These are phyloP conservation scores for Dictyostelium intermedium DNA, from an alignment of 78 protist species.

Conservation along the genomic window DNA sequence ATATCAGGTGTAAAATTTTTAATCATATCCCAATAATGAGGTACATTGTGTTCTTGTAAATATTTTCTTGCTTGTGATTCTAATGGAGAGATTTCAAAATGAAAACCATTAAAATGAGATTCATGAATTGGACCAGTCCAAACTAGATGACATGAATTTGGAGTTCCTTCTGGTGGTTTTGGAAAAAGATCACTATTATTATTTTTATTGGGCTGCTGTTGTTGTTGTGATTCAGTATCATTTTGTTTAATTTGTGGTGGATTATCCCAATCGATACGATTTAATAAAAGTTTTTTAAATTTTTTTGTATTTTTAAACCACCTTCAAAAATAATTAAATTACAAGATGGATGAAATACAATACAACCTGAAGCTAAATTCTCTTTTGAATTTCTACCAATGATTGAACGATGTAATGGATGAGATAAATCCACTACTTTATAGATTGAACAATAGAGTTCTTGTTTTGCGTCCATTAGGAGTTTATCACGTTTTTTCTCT, in stretches of 20 bases:
- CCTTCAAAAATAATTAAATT: constrained; percentile 53
- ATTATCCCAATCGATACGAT: constrained; percentile 53
- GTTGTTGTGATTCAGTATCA: background rate
- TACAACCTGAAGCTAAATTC: constrained; percentile 9
- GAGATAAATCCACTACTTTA: constrained; percentile 54
- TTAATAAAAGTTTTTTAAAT: constrained; percentile 35
- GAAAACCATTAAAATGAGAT: constrained; percentile 18
- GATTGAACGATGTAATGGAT: constrained; percentile 60
- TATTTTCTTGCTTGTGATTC: constrained; percentile 53
- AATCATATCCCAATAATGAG: constrained; percentile 74
- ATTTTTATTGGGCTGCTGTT: background rate
- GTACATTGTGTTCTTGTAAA: constrained; percentile 32
- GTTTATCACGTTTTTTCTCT: constrained; percentile 49
- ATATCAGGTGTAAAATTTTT: constrained; percentile 5
- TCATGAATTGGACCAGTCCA: constrained; percentile 76
- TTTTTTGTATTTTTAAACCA: constrained; percentile 34
- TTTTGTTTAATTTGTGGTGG: constrained; percentile 39
- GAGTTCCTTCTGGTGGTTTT: background rate
- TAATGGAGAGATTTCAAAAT: background rate
- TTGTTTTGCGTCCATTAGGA: constrained; percentile 26
- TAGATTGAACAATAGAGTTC: constrained; percentile 21
- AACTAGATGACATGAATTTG: constrained; percentile 37
- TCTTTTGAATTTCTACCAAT: constrained; percentile 16
- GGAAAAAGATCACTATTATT: background rate
- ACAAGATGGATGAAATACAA: background rate